Evolutionary conservation across 805 yeast genomes (phyloP), one percentile per base, ranked within the genome.

Genomic region (Sugiyamaella boreocaroliniensis): DNA sequence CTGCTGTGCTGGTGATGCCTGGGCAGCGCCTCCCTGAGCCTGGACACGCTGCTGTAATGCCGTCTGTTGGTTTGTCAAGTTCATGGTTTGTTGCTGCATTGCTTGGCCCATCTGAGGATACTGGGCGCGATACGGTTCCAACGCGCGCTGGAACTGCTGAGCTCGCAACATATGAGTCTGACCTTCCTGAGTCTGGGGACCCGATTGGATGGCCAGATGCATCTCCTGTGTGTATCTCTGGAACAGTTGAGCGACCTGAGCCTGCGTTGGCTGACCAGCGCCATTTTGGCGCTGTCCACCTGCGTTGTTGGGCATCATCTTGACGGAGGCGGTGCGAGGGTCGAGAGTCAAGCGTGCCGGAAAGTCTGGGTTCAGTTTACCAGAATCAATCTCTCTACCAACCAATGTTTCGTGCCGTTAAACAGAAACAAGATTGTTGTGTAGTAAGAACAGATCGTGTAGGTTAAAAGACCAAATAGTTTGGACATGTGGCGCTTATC

Each of bases 141-240:
- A 52, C 22, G 60, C 55, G 47, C 53, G 58, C 45, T 57, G 54
- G 48, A 61, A 49, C 34, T 57, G 55, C 51, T 63, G 67, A n/a
- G 70, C 72, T 15, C 66, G 66, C 47, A 55, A 52, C 18, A 61
- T 53, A 43, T 65, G 69, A 46, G 45, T 50, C 55, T 55, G 62
- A 9, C 69, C 71, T 50, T 68, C 67, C 3, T 61, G 62, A 29
- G 67, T 58, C 37, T 62, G 63, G 16, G 62, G 59, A 10, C 67
- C 68, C 12, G 43, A 50, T 49, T 55, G 58, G 51, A 37, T 50
- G 54, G 4, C 51, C 46, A 57, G 60, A 49, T 58, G 58, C 53
- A 64, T 52, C 48, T 60, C 69, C 42, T 49, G 52, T 46, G 61
- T 67, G 55, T 67, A 65, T 57, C 65, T 66, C 47, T 46, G 60